Conservation (phyloP, 345 rosid genomes). For the Sonneratia caseolaris region DNA sequence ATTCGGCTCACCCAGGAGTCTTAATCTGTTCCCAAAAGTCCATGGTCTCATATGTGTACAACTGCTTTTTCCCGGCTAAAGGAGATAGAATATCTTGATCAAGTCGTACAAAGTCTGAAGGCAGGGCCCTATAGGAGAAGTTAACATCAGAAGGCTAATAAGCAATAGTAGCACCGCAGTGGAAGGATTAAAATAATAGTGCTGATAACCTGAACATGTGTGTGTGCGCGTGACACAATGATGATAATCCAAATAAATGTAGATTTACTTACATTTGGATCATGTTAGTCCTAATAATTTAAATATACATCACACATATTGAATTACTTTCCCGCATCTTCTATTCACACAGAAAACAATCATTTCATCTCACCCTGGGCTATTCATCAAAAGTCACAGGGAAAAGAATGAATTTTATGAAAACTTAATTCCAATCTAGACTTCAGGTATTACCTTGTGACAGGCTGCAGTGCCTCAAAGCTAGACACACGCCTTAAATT, state of each 20-base stretch:
- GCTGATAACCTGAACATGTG: background rate
- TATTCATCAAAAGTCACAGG: background rate
- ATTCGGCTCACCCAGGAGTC: conserved; percentile 68
- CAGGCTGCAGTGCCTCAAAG: conserved; percentile 87
- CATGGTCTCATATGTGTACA: conserved; percentile 73
- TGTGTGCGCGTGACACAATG: no score
- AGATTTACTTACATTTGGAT: background rate
- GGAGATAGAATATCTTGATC: conserved; percentile 95
- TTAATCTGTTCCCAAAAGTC: conserved; percentile 97
- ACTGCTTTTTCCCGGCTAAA: conserved; percentile 86
- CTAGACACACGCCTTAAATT: conserved; percentile 77
- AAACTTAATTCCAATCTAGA: background rate
- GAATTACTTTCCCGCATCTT: background rate
- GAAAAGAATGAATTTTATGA: background rate
- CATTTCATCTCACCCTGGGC: background rate
- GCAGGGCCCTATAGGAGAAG: conserved; percentile 37
- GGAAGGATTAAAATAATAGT: background rate
- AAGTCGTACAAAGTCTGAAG: conserved; percentile 65
- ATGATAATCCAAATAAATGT: background rate
- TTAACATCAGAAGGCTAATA: background rate
- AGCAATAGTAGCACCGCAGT: background rate
- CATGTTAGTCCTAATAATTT: no score
- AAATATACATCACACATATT: no score
- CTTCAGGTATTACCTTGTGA: conserved; percentile 45
- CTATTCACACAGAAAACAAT: background rate